These are phyloP conservation scores for Telopea speciosissima DNA, from an alignment of 177 flowering plant species.

Conservation along the genomic window DNA sequence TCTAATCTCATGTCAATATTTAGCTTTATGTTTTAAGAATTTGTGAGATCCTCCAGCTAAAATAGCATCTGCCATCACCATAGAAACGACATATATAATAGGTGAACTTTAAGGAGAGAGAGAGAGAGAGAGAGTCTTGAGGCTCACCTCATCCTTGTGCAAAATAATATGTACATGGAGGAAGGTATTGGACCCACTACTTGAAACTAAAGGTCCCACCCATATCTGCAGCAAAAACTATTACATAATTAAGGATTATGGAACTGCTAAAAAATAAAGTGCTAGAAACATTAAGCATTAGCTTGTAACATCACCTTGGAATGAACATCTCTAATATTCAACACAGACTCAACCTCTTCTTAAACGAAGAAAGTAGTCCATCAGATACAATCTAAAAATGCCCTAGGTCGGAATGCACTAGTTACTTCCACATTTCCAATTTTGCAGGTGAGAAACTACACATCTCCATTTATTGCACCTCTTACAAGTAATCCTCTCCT, in stretches of 20 bases:
- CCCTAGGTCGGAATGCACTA: background rate
- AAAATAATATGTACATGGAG: background rate
- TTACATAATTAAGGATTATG: background rate
- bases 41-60: too few relatives aligned
- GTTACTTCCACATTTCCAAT: background rate
- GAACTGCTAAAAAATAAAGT: background rate
- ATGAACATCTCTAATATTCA: background rate
- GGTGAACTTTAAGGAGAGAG: too few relatives aligned
- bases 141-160: background rate
- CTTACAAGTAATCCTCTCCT: conserved; percentile 18
- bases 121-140: background rate
- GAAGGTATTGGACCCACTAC: background rate
- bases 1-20: background rate
- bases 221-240: background rate
- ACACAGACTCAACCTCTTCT: background rate
- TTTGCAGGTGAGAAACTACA: background rate
- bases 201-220: background rate
- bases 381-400: background rate
- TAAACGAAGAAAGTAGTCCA: too few relatives aligned
- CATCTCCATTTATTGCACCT: background rate
- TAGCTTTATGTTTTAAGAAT: background rate
- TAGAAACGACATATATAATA: background rate
- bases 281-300: background rate
- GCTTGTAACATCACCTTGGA: background rate
- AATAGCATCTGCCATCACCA: background rate